Percentiles rank a stretch among this genome's conserved stretches.
phyloP scores from a whole-genome alignment of 192 early-diverging fungal genomes.

The Backusella sp. region DNA sequence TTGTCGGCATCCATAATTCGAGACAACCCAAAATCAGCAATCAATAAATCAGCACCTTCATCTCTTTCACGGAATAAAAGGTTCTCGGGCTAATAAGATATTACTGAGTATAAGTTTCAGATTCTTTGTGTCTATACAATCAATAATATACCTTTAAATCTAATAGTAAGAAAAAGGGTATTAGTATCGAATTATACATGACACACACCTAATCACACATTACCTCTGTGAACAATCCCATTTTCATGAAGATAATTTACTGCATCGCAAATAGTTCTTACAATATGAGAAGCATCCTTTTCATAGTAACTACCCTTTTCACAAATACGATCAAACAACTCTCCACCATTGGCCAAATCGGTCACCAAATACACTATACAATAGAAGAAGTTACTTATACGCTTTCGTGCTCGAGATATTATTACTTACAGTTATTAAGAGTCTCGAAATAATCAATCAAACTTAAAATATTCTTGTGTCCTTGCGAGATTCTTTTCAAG shows the following conservation, averaged over 20 bases:
- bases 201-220: not conserved
- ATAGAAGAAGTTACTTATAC: not conserved
- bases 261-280: conserved; percentile 75
- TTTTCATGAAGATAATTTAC: conserved; percentile 81
- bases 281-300: conserved; percentile 76
- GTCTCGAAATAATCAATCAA: conserved; percentile 84
- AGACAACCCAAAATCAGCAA: conserved; percentile 85
- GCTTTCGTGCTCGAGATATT: not conserved
- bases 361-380: conserved; percentile 72
- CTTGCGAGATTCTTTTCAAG: conserved; percentile 64
- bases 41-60: conserved; percentile 60
- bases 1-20: conserved; percentile 60
- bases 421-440: conserved; percentile 52
- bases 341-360: conserved; percentile 83
- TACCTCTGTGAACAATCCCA: conserved; percentile 84
- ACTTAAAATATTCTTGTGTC: conserved; percentile 69
- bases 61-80: conserved; percentile 64
- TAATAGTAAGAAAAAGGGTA: not conserved
- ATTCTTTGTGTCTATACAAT: not conserved
- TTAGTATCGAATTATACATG: not conserved
- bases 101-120: not conserved
- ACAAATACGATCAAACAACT: conserved; percentile 89
- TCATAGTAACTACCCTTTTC: conserved; percentile 72
- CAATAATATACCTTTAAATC: conserved; percentile 33
- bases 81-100: conserved; percentile 67